Percentiles rank a stretch among this genome's conserved stretches.
Evolutionary conservation across 2,329 filamentous ascomycete genomes (phyloP).

Genomic region (Chlorencoelia australis): DNA sequence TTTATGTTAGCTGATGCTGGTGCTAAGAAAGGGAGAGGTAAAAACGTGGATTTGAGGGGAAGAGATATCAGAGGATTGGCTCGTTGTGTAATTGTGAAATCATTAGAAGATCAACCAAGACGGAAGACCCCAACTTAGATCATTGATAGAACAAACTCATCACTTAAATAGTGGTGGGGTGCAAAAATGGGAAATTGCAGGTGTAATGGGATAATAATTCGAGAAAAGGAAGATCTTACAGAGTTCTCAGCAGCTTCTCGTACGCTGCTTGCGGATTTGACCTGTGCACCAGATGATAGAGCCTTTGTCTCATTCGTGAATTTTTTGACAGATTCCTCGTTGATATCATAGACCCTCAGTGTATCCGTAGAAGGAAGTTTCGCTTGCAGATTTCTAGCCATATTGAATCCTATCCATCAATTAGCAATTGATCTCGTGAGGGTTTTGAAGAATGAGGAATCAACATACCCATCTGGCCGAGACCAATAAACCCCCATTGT

Average conservation of each 20-base stretch:
- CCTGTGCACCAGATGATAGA: conserved; percentile 31
- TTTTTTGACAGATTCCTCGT: conserved; percentile 41
- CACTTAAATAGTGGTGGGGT: conserved; percentile 17
- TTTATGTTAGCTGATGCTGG: conserved; percentile 6
- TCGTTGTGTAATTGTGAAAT: conserved; percentile 23
- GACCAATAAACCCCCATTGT: conserved; percentile 48
- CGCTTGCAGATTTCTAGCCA: conserved; percentile 60
- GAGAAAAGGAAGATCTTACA: conserved; percentile 37
- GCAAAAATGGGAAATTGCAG: neutral
- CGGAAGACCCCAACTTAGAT: conserved; percentile 25
- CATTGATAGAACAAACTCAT: conserved; percentile 24
- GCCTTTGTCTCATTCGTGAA: conserved; percentile 41
- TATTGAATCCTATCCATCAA: conserved; percentile 48
- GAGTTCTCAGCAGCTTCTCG: conserved; percentile 56
- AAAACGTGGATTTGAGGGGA: too few species aligned
- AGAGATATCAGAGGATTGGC: conserved; percentile 25
- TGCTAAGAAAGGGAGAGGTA: too few species aligned
- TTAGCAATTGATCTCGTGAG: conserved; percentile 12
- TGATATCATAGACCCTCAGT: conserved; percentile 56
- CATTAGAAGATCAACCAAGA: conserved; percentile 22
- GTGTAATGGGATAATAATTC: conserved; percentile 6
- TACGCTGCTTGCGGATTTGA: conserved; percentile 46
- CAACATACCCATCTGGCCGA: conserved; percentile 49
- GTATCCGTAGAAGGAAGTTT: conserved; percentile 55
- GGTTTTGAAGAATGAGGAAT: conserved; percentile 8